Base-by-base conservation (phyloP, 352 stramenopile species). In the Globisporangium middletonii region DNA sequence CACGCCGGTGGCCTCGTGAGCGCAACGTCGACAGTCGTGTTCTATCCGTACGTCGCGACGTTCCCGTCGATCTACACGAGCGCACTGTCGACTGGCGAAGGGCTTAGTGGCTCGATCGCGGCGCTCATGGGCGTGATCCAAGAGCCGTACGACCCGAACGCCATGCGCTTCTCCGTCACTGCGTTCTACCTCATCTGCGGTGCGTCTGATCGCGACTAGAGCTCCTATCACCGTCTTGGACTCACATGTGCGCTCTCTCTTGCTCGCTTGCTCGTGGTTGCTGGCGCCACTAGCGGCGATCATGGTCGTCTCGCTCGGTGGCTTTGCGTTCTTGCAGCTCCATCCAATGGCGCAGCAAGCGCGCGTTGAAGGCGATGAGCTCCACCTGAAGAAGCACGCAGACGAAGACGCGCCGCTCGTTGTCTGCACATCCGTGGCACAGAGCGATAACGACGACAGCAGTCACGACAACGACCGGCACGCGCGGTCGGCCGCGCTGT, bases 1-100 rank as follows among this genome's bases (percentile, higher is more conserved):
- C 79, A 88, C 54, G 63, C 87, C 3, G 79, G 77, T 9, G 79
- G 79, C 2, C 71, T 86, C 55, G 77, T 89, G 44, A 89, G 79
- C 57, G 77, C 79, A 23, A 88, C 77, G 23, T 87, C 79, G 11
- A 89, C 69, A 38, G 73, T 89, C 28, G 77, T 88, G 6, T 86
- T 88, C 49, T 90, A 90, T 49, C 77, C 79, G 53, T 90, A 77
- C 62, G 79, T 90, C 51, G 67, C 77, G 2, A 79, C 57, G 23
- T 90, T 83, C 55, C 73, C 77, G 11, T 68, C 77, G 7, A 48
- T 88, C 33, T 90, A 77, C 60, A 90, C 79, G 50, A 90, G 69
- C 46, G 77, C 72, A 0, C 43, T 88, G 51, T 77, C 77, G 0
- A 90, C 79, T 2, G 79, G 79, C 12, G 79, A 88, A 53, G 77